A percentile compares a stretch with the other conserved stretches of the same genome.
These are phyloP conservation scores for Colletotrichum shisoi DNA, from an alignment of 2,329 filamentous ascomycete species.

Conservation along the genomic window DNA sequence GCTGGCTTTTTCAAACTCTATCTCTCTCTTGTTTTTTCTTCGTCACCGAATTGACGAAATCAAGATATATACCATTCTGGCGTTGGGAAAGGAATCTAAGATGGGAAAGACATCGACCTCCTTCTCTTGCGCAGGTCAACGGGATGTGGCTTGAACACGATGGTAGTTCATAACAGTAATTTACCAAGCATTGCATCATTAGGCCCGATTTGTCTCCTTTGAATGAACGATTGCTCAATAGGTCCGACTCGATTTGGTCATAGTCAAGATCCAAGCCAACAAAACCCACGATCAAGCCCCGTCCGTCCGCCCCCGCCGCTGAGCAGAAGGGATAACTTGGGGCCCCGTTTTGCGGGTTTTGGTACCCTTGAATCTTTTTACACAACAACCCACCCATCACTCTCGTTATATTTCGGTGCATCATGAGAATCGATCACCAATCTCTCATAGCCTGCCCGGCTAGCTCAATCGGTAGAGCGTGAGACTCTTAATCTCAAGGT, in stretches of 20 bases:
- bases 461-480: conserved; percentile 78
- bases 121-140: conserved; percentile 15
- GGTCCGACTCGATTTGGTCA: no score
- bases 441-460: conserved; percentile 51
- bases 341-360: conserved; percentile 26
- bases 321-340: not conserved
- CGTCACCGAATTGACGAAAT: conserved; percentile 22
- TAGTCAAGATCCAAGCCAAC: not conserved
- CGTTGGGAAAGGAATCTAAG: conserved; percentile 37
- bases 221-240: no score
- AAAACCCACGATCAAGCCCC: not conserved
- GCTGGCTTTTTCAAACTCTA: conserved; percentile 25
- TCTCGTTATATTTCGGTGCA: not conserved
- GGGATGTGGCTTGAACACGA: conserved; percentile 18
- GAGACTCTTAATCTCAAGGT: conserved; percentile 73
- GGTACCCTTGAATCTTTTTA: conserved; percentile 19
- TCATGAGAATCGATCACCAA: not conserved
- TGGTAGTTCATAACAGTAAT: conserved; percentile 33
- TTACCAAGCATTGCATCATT: conserved; percentile 29
- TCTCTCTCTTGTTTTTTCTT: conserved; percentile 2
- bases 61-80: conserved; percentile 40
- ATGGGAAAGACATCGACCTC: conserved; percentile 25
- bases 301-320: no score
- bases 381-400: not conserved
- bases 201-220: not conserved